Percentiles rank a stretch among this genome's conserved stretches.
phyloP scores from a whole-genome alignment of 805 yeast species.

The Candida maris region DNA sequence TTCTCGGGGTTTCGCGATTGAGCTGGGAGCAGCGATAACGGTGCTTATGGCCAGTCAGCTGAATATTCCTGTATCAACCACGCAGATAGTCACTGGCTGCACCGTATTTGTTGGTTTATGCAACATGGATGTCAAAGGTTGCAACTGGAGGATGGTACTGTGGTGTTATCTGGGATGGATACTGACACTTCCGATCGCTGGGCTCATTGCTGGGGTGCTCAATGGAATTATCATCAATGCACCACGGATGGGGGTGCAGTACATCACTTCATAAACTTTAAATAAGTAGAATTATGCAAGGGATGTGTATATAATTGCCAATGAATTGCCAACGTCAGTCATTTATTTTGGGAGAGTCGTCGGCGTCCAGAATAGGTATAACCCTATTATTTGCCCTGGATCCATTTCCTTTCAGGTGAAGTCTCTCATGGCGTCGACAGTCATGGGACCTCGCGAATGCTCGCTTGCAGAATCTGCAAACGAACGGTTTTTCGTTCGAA shows the following conservation, averaged over 20 bases:
- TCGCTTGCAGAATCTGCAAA: slow-evolving; percentile 60
- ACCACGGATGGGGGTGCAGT: slow-evolving; percentile 40
- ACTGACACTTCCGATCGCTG: slow-evolving; percentile 70
- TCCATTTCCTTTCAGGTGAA: no score
- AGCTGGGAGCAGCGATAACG: slow-evolving; percentile 74
- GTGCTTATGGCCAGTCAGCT: slow-evolving; percentile 73
- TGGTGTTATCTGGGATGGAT: slow-evolving; percentile 76
- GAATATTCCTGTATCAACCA: slow-evolving; percentile 70
- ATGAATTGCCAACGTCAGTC: no score
- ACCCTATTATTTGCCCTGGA: no score
- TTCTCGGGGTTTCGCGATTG: slow-evolving; percentile 72
- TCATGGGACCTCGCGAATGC: slow-evolving; percentile 78
- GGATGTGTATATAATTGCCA: no score
- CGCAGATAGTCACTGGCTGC: slow-evolving; percentile 77
- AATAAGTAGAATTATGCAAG: background rate
- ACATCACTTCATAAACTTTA: background rate
- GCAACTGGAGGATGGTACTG: slow-evolving; percentile 73
- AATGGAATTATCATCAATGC: slow-evolving; percentile 64
- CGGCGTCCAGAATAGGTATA: no score
- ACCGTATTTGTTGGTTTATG: slow-evolving; percentile 73
- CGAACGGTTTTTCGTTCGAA: slow-evolving; percentile 67
- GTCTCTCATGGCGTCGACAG: slow-evolving; percentile 66
- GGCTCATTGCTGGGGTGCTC: slow-evolving; percentile 63
- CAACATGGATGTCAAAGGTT: slow-evolving; percentile 57
- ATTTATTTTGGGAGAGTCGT: no score